phyloP scores from a whole-genome alignment of 1,139 yeast species.

The Chernovozyma sophiae-reginae region DNA sequence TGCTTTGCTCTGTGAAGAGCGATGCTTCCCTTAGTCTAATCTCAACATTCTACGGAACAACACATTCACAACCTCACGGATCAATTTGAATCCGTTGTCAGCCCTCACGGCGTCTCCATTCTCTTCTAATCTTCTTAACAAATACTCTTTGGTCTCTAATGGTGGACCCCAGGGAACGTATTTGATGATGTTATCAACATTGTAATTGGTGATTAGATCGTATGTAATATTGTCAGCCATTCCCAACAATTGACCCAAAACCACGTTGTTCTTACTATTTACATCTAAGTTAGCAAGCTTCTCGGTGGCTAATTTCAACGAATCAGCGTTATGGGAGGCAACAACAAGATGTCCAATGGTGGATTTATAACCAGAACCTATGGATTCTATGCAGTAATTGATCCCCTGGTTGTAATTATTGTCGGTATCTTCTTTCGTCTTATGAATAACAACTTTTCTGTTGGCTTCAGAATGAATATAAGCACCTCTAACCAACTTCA shows the following conservation, averaged over 20 bases:
- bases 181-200: conserved; percentile 76
- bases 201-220: conserved; percentile 60
- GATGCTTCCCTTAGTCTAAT: background rate
- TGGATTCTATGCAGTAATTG: conserved; percentile 56
- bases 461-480: conserved; percentile 86
- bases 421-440: conserved; percentile 76
- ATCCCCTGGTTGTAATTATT: conserved; percentile 70
- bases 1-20: background rate
- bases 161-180: conserved; percentile 99
- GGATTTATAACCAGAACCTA: conserved; percentile 45
- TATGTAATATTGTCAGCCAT: conserved; percentile 92
- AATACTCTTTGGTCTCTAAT: conserved; percentile 84
- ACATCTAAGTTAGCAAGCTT: conserved; percentile 26
- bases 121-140: conserved; percentile 89
- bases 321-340: conserved; percentile 84
- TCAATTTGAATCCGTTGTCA: conserved; percentile 79
- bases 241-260: conserved; percentile 87
- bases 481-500: conserved; percentile 97
- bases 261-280: conserved; percentile 55
- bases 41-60: conserved; percentile 36
- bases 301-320: conserved; percentile 70
- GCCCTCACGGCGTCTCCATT: conserved; percentile 93
- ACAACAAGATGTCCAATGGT: conserved; percentile 82
- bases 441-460: conserved; percentile 63
- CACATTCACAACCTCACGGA: conserved; percentile 51